Evolutionary conservation across 495 filamentous ascomycete genomes (phyloP), one percentile per base, ranked within the genome.

Genomic region (Lentithecium fluviatile): DNA sequence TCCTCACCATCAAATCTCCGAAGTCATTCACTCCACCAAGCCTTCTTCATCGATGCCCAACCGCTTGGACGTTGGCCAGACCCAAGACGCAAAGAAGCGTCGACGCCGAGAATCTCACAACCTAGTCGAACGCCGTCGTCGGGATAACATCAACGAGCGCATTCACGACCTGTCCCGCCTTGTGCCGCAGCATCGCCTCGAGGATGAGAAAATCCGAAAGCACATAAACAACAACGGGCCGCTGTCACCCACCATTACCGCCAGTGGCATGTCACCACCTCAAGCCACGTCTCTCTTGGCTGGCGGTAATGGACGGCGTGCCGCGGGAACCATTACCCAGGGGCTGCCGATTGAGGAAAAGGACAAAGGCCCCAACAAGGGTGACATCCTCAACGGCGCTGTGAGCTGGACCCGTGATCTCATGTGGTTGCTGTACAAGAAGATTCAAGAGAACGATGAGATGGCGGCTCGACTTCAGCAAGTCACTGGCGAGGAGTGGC

Each of bases 301-400:
- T 13, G 93, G 90, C 1, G 89, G 90, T 45, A 81, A 76, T 62
- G 94, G 89, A 13, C 85, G 91, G 57, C 83, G 94, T 48, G 94
- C 94, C 7, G 83, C 88, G 6, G 91, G 91, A 32, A 94, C 87
- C 69, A 96, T 97, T 59, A 95, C 90, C 3, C 88, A 91, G 59
- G 91, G 93, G 20, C 80, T 96, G 36, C 89, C 92, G 0, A 83
- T 93, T 25, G 94, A 98, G 66, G 94, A 98, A 62, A 98, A 97
- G 67, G 94, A 98, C 74, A 97, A 97, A 65, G 95, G 95, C 0
- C 94, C 94, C 0, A 97, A 97, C 79, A 98, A 98, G 75, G 94
- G 94, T 42, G 94, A 98, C 69, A 97, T 98, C 52, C 85, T 98
- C 54, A 97, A 97, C 70, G 94, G 94, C 26, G 88, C 94, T 15